A percentile compares a stretch with the other conserved stretches of the same genome.
phyloP scores from a whole-genome alignment of 1,284 basidiomycete species.

The Boletus chippewaensis region DNA sequence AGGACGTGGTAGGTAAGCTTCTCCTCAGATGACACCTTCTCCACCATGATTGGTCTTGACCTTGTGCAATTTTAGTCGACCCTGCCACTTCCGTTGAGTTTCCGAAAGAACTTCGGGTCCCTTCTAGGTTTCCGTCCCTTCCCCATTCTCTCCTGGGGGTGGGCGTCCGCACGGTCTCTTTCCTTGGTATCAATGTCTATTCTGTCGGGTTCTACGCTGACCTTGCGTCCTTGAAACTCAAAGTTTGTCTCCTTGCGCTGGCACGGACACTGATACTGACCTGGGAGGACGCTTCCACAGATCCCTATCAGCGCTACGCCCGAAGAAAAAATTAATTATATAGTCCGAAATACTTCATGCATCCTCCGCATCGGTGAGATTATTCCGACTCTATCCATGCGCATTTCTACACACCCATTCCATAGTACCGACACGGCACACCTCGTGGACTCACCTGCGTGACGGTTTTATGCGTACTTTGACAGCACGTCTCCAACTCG shows the following conservation, averaged over 20 bases:
- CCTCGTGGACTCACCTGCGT: conserved; percentile 75
- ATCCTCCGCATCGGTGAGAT: conserved; percentile 65
- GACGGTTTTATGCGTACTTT: conserved; percentile 82
- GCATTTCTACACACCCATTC: not conserved
- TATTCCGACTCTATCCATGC: not conserved
- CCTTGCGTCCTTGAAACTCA: conserved; percentile 53
- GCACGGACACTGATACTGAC: not conserved
- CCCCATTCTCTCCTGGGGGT: conserved; percentile 68
- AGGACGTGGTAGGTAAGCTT: conserved; percentile 24
- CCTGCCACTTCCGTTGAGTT: conserved; percentile 67
- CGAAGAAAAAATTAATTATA: conserved; percentile 65
- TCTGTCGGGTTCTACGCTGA: conserved; percentile 84
- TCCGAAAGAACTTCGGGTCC: conserved; percentile 54
- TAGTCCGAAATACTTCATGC: conserved; percentile 63
- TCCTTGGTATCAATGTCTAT: conserved; percentile 78
- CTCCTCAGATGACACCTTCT: not conserved
- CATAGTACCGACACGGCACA: conserved; percentile 74
- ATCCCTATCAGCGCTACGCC: conserved; percentile 44
- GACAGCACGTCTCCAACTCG: conserved; percentile 54
- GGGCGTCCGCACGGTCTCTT: conserved; percentile 81
- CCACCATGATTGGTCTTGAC: not conserved
- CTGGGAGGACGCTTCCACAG: conserved; percentile 20
- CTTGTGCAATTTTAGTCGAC: conserved; percentile 39
- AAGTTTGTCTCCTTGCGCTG: conserved; percentile 34
- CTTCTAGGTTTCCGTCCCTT: conserved; percentile 54